Evolutionary conservation across 1,139 yeast species (phyloP).

Genomic region (Kazachstania sp.): DNA sequence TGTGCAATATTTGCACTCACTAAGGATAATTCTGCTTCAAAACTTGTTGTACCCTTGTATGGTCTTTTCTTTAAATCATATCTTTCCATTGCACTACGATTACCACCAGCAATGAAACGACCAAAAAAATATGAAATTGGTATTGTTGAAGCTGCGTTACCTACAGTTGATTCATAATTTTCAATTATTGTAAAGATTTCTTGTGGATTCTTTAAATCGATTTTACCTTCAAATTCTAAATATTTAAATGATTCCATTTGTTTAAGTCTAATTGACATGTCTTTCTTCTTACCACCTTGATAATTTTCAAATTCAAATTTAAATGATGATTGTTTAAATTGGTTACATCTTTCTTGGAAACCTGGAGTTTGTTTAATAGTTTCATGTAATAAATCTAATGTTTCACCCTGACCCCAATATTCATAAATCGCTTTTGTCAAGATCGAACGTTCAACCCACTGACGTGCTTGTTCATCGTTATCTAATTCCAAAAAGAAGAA

Average conservation of each 20-base stretch:
- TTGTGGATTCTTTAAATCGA: slow-evolving; percentile 73
- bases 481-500: slow-evolving; percentile 60
- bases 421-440: slow-evolving; percentile 74
- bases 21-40: slow-evolving; percentile 80
- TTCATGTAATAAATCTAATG: slow-evolving; percentile 15
- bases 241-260: slow-evolving; percentile 68
- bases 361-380: slow-evolving; percentile 5
- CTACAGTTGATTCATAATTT: slow-evolving; percentile 45
- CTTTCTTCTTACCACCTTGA: slow-evolving; percentile 51
- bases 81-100: slow-evolving; percentile 60
- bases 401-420: slow-evolving; percentile 65
- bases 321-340: slow-evolving; percentile 45
- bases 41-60: slow-evolving; percentile 92
- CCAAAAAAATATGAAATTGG: slow-evolving; percentile 69
- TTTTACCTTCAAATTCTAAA: slow-evolving; percentile 66
- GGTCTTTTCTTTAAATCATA: slow-evolving; percentile 77
- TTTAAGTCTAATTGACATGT: slow-evolving; percentile 42
- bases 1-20: slow-evolving; percentile 84
- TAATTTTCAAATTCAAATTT: slow-evolving; percentile 76
- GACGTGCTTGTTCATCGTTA: slow-evolving; percentile 55
- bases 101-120: slow-evolving; percentile 56
- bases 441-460: slow-evolving; percentile 58
- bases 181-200: slow-evolving; percentile 65
- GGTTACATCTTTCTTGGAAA: slow-evolving; percentile 13
- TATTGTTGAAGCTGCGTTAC: slow-evolving; percentile 42